These are phyloP conservation scores for Bolboschoenoplectus hybrid DNA, from an alignment of 202 grass and related monocot species.

Conservation along the genomic window DNA sequence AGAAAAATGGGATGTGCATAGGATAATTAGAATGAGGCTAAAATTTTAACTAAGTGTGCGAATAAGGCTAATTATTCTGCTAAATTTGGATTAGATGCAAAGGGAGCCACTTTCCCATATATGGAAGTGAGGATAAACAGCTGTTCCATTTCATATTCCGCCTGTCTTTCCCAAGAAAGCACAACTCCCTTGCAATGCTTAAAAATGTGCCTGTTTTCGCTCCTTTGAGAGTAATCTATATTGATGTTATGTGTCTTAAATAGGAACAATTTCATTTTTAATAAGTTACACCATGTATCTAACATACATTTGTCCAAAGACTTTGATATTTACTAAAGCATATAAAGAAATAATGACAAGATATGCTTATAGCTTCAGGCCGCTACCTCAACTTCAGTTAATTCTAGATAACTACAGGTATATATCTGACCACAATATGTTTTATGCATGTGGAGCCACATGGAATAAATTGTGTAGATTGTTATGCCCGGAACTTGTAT, in stretches of 20 bases:
- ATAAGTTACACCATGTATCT: not conserved
- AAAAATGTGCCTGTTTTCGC: not conserved
- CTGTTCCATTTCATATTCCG: conserved; percentile 19
- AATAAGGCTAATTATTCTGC: conserved; percentile 1
- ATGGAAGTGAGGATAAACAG: conserved; percentile 21
- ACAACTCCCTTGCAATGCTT: not conserved
- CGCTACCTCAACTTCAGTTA: not conserved
- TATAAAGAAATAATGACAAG: not conserved
- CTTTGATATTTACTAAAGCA: not conserved
- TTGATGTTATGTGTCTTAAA: not conserved
- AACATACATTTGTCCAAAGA: not conserved
- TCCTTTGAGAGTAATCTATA: not conserved
- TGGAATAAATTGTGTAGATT: not conserved
- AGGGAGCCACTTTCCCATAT: not conserved
- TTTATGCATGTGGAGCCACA: not conserved
- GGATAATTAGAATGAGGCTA: not conserved
- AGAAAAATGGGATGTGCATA: not conserved
- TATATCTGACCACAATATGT: not conserved
- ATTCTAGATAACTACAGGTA: not conserved
- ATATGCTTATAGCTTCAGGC: conserved; percentile 6
- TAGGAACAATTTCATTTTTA: not conserved
- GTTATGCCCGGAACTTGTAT: not conserved
- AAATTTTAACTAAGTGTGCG: not conserved
- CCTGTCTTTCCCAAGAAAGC: not conserved
- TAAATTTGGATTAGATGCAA: conserved; percentile 7